Evolutionary conservation across 306 rosid species (phyloP), one percentile per base, ranked within the genome.

Genomic region (Erythrophleum fordii): DNA sequence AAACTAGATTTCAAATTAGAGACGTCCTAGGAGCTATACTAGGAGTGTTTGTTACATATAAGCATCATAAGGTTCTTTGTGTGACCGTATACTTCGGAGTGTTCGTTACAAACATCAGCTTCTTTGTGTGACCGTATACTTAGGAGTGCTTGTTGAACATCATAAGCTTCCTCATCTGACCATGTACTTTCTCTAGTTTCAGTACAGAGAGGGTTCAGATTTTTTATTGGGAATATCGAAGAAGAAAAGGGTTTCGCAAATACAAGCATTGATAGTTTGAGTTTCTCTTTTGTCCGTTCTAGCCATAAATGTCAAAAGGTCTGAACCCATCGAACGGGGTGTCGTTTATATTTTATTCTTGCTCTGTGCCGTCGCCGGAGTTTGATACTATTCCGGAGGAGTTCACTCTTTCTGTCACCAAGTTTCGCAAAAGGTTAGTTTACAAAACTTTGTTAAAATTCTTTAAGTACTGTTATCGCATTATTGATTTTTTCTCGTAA

Each of bases 261-360:
- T 17, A 48, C 53, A 48, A 48, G 53, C 20, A 14, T 48, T 34
- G 45, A 14, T 35, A 18, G 45, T 18, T 35, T 35, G 48, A 14
- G 25, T 9, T 6, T 37, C 6, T 37, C 41, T 11, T 17, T 66
- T 14, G 39, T 56, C 1, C 26, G 67, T 49, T 65, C 69, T 80
- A 2, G 73, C 81, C 85, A 83, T 86, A 86, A 93, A 93, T 93
- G 98, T 83, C 93, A 90, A 90, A 81, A 85, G 85, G 80, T 34
- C 79, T 87, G 3, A 76, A 56, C 62, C 73, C 46, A 59, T 48
- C 72, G 8, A 78, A 13, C 52, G 37, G 29, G 46, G 46, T 25
- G 17, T 58, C 51, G 34, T 67, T 73, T 72, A 71, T 53, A 4
- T 86, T 81, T 39, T 64, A 6, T 26, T 77, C 90, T 6, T 69